Percentiles rank a stretch among this genome's conserved stretches.
Evolutionary conservation across 2,329 filamentous ascomycete genomes (phyloP).

Genomic region (Plectosphaerella cucumerina): DNA sequence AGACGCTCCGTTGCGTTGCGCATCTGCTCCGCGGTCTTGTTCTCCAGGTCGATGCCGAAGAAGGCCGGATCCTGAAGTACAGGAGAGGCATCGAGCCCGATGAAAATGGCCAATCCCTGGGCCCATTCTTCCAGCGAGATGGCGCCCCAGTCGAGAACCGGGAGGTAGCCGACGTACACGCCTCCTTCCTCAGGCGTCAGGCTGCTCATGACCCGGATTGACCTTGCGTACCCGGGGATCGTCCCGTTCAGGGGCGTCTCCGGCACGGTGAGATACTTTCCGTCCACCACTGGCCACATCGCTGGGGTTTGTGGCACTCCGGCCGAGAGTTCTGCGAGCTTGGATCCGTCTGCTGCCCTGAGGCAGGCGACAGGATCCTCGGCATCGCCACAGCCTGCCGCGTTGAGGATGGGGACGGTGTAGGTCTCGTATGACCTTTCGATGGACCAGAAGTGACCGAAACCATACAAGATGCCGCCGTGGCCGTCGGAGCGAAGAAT

Average conservation of each 20-base stretch:
- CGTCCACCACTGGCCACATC: slow-evolving; percentile 54
- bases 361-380: slow-evolving; percentile 49
- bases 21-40: neutral
- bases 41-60: neutral
- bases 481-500: slow-evolving; percentile 16
- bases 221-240: neutral
- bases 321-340: neutral
- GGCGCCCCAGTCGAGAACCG: neutral
- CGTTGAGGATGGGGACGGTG: slow-evolving; percentile 45
- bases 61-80: neutral
- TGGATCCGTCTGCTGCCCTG: slow-evolving; percentile 25
- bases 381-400: slow-evolving; percentile 46
- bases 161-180: neutral
- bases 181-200: neutral
- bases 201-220: neutral
- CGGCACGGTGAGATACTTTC: slow-evolving; percentile 40
- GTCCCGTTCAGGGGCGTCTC: neutral
- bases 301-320: slow-evolving; percentile 24
- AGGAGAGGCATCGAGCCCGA: neutral
- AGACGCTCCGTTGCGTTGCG: neutral
- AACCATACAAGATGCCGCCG: slow-evolving; percentile 45
- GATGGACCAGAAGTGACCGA: slow-evolving; percentile 56
- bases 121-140: neutral
- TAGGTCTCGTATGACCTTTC: slow-evolving; percentile 42
- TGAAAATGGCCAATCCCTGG: neutral